phyloP scores from a whole-genome alignment of 768 basidiomycete species.

The Tylopilus intermedius region DNA sequence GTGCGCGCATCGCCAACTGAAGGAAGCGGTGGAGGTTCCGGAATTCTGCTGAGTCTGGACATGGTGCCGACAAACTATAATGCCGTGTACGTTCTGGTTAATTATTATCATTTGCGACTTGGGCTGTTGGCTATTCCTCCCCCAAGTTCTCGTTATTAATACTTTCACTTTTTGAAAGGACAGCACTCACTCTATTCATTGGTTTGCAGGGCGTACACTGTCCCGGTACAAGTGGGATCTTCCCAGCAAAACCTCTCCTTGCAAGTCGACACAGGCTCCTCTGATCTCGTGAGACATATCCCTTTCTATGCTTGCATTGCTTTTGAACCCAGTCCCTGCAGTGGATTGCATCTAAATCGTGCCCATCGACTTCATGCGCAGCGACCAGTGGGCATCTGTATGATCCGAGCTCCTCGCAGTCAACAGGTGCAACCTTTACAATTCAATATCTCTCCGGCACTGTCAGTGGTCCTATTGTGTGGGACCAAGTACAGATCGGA shows the following conservation, averaged over 20 bases:
- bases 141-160: background rate
- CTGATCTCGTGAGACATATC: conserved; percentile 58
- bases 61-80: conserved; percentile 38
- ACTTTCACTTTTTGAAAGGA: background rate
- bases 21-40: conserved; percentile 46
- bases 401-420: conserved; percentile 44
- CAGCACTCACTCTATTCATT: background rate
- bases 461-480: conserved; percentile 60
- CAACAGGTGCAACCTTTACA: conserved; percentile 40
- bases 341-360: conserved; percentile 74
- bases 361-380: conserved; percentile 50
- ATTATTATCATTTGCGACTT: background rate
- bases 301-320: background rate
- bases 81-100: background rate
- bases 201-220: conserved; percentile 54
- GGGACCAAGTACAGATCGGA: conserved; percentile 62
- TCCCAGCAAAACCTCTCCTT: conserved; percentile 49
- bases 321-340: conserved; percentile 23
- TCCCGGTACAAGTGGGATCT: conserved; percentile 53
- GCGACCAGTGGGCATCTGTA: conserved; percentile 47
- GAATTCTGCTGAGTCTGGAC: conserved; percentile 55
- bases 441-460: conserved; percentile 59
- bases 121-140: background rate
- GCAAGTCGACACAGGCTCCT: conserved; percentile 79
- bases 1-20: conserved; percentile 25